These are phyloP conservation scores for Nakaseomyces kungkrabaensis DNA, from an alignment of 1,139 yeast genomes.

Conservation along the genomic window DNA sequence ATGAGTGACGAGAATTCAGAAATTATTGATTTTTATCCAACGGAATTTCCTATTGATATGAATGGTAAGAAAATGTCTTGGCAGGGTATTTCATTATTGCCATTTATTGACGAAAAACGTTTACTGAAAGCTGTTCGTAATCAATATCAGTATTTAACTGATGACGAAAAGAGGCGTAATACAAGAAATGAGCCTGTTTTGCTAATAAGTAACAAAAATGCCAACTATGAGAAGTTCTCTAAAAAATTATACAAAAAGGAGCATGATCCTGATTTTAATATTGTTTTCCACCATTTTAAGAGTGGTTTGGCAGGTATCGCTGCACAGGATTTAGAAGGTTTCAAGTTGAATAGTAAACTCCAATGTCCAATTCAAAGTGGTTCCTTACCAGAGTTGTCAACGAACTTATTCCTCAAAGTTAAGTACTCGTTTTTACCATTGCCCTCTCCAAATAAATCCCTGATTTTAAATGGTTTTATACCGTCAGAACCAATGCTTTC, in stretches of 20 bases:
- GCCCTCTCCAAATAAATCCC: conserved; percentile 55
- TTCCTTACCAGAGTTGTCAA: conserved; percentile 48
- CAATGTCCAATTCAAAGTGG: conserved; percentile 50
- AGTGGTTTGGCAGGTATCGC: conserved; percentile 65
- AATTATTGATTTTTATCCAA: conserved; percentile 86
- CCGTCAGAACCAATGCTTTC: conserved; percentile 53
- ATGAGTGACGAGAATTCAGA: conserved; percentile 78
- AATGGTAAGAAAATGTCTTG: conserved; percentile 91
- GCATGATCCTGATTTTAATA: conserved; percentile 16
- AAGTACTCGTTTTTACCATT: conserved; percentile 52
- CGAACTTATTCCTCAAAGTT: conserved; percentile 45
- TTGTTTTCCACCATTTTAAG: conserved; percentile 39
- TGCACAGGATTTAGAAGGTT: conserved; percentile 35
- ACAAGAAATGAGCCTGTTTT: conserved; percentile 54
- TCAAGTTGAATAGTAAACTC: conserved; percentile 38
- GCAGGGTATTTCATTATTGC: conserved; percentile 88
- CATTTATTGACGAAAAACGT: conserved; percentile 81
- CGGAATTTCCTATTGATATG: conserved; percentile 83
- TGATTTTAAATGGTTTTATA: conserved; percentile 73
- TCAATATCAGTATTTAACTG: conserved; percentile 55
- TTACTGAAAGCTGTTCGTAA: conserved; percentile 55
- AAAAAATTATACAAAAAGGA: conserved; percentile 29
- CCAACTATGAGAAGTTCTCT: conserved; percentile 26
- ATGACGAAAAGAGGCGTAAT: conserved; percentile 63
- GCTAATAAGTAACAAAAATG: conserved; percentile 48